Evolutionary conservation across 768 basidiomycete genomes (phyloP), one percentile per base, ranked within the genome.

Genomic region (Tulasnella sp.): DNA sequence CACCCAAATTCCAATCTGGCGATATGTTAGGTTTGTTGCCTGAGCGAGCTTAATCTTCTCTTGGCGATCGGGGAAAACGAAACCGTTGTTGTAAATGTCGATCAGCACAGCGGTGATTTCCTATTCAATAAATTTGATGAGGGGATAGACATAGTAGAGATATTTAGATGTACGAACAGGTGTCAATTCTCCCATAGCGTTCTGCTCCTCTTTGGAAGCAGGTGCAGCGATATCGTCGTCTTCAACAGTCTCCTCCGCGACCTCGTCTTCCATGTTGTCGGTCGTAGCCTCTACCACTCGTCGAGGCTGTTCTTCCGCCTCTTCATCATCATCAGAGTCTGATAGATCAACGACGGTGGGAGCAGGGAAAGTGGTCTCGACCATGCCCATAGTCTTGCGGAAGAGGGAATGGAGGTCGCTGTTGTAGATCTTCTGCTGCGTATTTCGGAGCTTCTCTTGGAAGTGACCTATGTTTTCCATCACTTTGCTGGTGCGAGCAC

Each of bases 1-100:
- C 27, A 60, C 59, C 59, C 59, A 60, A 25, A 60, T 53, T 25
- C 59, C 59, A 58, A 60, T 53, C 41, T 60, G 59, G 17, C 59
- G 49, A 38, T 60, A 60, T 9, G 59, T 53, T 9, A 60, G 41
- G 3, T 50, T 50, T 2, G 59, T 60, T 11, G 41, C 34, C 51
- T 53, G 38, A 4, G 59, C 38, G 22, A 60, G 59, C 50, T 53
- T 52, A 31, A 53, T 53, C 51, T 60, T 60, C 50, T 60, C 59
- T 11, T 43, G 41, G 21, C 59, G 59, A 11, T 44, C 41, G 10
- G 59, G 59, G 41, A 60, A 53, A 2, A 46, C 49, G 57, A 51
- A 31, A 19, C 57, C 57, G 31, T 43, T 21, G n/a, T 59, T 29
- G 46, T 59, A 59, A 44, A 59, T 49, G 25, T 30, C 22, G 21